These are phyloP conservation scores for Allantophomopsis lycopodina DNA, from an alignment of 2,329 filamentous ascomycete species.

Conservation along the genomic window DNA sequence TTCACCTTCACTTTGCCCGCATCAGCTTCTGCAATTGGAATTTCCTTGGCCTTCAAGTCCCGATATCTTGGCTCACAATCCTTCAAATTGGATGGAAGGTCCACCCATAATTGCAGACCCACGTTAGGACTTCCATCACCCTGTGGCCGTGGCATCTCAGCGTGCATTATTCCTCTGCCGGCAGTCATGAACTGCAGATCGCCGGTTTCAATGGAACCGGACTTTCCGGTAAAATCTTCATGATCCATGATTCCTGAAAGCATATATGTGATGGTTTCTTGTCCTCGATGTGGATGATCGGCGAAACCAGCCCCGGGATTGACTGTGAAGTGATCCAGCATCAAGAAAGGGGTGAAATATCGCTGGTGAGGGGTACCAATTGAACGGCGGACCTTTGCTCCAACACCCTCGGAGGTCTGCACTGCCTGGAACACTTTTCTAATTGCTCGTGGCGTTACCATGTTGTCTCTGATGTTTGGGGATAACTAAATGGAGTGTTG, in stretches of 20 bases:
- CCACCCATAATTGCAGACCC: slow-evolving; percentile 92
- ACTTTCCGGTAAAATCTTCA: slow-evolving; percentile 81
- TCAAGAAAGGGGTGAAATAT: slow-evolving; percentile 85
- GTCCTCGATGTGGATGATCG: slow-evolving; percentile 72
- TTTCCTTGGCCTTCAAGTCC: slow-evolving; percentile 66
- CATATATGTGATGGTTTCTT: slow-evolving; percentile 85
- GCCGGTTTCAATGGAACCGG: slow-evolving; percentile 71
- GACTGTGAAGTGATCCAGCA: slow-evolving; percentile 88
- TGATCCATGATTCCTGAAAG: slow-evolving; percentile 79
- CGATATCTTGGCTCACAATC: slow-evolving; percentile 84
- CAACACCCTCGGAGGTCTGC: slow-evolving; percentile 79
- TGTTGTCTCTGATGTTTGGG: slow-evolving; percentile 23
- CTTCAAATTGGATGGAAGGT: slow-evolving; percentile 72
- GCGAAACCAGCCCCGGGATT: slow-evolving; percentile 76
- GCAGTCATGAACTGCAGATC: slow-evolving; percentile 98
- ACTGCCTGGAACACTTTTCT: slow-evolving; percentile 71
- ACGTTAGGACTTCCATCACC: slow-evolving; percentile 64
- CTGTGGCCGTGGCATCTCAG: slow-evolving; percentile 83
- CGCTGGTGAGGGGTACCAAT: slow-evolving; percentile 73
- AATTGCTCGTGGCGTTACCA: slow-evolving; percentile 62
- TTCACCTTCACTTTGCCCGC: slow-evolving; percentile 67
- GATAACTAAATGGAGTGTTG: too few relatives aligned
- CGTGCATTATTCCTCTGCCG: slow-evolving; percentile 81
- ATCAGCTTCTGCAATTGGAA: slow-evolving; percentile 60
- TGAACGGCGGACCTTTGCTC: slow-evolving; percentile 74